Conservation (phyloP, 2,329 filamentous ascomycete species). For the Fusarium austroafricanum region DNA sequence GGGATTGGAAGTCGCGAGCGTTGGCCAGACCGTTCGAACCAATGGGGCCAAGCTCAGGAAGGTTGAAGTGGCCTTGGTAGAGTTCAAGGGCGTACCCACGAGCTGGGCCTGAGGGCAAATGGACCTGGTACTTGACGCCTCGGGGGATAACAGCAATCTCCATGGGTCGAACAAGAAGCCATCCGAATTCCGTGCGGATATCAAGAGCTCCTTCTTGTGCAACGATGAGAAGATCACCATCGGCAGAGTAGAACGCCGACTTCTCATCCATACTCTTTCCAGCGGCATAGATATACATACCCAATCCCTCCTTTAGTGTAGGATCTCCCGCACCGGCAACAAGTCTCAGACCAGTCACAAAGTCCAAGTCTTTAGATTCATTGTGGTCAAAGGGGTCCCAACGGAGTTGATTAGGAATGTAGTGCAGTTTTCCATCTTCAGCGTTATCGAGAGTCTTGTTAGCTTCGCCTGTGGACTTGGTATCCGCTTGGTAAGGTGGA, state of each 20-base stretch:
- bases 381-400: constrained; percentile 86
- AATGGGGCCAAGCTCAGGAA: constrained; percentile 79
- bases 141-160: constrained; percentile 83
- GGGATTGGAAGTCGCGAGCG: constrained; percentile 78
- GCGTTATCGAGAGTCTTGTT: constrained; percentile 43
- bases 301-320: constrained; percentile 80
- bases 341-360: constrained; percentile 71
- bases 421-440: constrained; percentile 47
- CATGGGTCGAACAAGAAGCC: constrained; percentile 78
- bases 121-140: constrained; percentile 78
- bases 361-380: constrained; percentile 61
- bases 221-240: constrained; percentile 82
- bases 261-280: constrained; percentile 80
- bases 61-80: constrained; percentile 76
- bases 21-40: constrained; percentile 82
- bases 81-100: constrained; percentile 81
- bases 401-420: constrained; percentile 79
- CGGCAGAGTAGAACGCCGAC: constrained; percentile 85
- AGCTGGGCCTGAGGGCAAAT: constrained; percentile 69
- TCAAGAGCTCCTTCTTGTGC: constrained; percentile 79
- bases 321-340: constrained; percentile 85
- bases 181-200: constrained; percentile 81
- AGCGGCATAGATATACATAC: constrained; percentile 83
- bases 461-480: constrained; percentile 43
- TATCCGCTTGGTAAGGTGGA: constrained; percentile 63